These are phyloP conservation scores for Anthracocystis walkeri DNA, from an alignment of 1,284 basidiomycete species.

Conservation along the genomic window DNA sequence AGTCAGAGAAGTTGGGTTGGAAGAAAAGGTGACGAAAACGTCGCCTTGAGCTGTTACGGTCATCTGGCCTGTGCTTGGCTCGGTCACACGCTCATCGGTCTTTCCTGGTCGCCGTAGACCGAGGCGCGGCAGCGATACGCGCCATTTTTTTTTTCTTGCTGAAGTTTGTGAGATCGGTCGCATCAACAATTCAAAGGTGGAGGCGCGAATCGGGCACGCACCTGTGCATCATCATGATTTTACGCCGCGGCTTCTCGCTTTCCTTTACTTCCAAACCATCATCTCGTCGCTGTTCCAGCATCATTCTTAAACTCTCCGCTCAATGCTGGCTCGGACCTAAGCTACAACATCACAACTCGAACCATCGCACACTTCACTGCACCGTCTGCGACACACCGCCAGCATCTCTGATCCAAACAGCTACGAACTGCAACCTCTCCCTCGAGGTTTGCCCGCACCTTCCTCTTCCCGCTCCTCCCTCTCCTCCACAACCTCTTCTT, in stretches of 20 bases:
- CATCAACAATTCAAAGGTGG: not conserved
- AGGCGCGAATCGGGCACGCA: constrained; percentile 1
- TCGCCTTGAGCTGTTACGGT: not conserved
- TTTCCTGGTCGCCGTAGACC: not conserved
- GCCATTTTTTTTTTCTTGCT: not conserved
- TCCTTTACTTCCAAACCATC: not conserved
- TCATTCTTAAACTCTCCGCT: too few relatives aligned
- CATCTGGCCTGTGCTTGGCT: not conserved
- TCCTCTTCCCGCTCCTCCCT: not conserved
- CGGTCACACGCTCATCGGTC: not conserved
- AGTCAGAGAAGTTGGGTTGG: not conserved
- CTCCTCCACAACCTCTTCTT: not conserved
- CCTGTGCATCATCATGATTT: constrained; percentile 1
- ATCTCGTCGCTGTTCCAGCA: too few relatives aligned
- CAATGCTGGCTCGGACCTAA: too few relatives aligned
- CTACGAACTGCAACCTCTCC: constrained; percentile 35
- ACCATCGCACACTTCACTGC: not conserved
- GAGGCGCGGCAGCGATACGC: not conserved
- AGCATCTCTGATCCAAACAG: constrained; percentile 21
- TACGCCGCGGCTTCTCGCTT: not conserved
- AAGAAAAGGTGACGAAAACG: not conserved
- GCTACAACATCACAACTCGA: not conserved
- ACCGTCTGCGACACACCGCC: not conserved
- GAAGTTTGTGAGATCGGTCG: not conserved
- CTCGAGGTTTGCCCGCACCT: constrained; percentile 14